Conservation (phyloP, 768 basidiomycete genomes). For the Sistotremastrum suecicum region DNA sequence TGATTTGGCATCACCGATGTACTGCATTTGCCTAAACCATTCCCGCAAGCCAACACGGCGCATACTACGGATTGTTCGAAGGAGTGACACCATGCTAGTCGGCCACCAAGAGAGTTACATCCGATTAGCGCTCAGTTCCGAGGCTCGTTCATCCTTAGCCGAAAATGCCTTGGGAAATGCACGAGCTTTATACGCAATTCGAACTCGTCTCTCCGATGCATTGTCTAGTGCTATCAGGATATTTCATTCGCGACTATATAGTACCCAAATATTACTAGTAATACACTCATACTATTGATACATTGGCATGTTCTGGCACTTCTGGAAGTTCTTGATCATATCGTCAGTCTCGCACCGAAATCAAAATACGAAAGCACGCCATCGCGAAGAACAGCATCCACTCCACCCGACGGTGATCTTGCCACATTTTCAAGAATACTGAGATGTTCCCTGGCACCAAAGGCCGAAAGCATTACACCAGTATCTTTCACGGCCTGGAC, state of each 20-base stretch:
- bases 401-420: slow-evolving; percentile 16
- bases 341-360: slow-evolving; percentile 23
- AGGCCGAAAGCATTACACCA: slow-evolving; percentile 76
- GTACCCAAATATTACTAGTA: too few relatives aligned
- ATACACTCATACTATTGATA: too few relatives aligned
- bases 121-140: too few relatives aligned
- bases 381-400: slow-evolving; percentile 57
- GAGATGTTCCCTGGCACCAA: slow-evolving; percentile 41
- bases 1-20: slow-evolving; percentile 88
- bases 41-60: slow-evolving; percentile 64
- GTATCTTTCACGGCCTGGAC: slow-evolving; percentile 80
- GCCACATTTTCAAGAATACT: slow-evolving; percentile 18
- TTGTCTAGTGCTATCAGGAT: too few relatives aligned
- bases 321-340: not conserved
- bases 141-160: too few relatives aligned
- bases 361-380: slow-evolving; percentile 58
- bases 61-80: slow-evolving; percentile 63
- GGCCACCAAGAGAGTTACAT: not conserved
- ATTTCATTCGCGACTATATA: too few relatives aligned
- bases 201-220: too few relatives aligned
- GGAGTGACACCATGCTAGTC: slow-evolving; percentile 50
- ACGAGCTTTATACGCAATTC: too few relatives aligned
- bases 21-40: slow-evolving; percentile 87
- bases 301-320: too few relatives aligned
- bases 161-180: too few relatives aligned